A percentile compares a stretch with the other conserved stretches of the same genome.
Evolutionary conservation across 306 rosid species (phyloP).

Genomic region (Psophocarpus tetragonolobus): DNA sequence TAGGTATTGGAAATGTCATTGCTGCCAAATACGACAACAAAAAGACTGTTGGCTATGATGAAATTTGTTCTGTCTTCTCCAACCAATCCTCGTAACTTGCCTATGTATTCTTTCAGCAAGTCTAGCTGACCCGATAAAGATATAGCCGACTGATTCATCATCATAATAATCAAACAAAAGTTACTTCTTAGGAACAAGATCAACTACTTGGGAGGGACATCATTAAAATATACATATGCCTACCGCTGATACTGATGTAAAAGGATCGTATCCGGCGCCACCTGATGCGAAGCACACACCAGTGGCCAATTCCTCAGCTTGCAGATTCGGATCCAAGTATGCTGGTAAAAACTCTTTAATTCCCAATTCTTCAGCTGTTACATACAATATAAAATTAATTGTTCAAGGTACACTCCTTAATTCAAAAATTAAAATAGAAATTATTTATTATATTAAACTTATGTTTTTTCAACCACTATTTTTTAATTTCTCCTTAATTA

Average conservation of each 20-base stretch:
- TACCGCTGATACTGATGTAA: slow-evolving; percentile 57
- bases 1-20: slow-evolving; percentile 67
- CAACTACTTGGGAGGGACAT: too few species aligned
- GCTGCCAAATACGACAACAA: slow-evolving; percentile 56
- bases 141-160: slow-evolving; percentile 34
- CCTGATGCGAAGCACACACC: slow-evolving; percentile 84
- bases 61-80: slow-evolving; percentile 48
- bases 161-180: not conserved
- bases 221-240: not conserved
- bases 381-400: not conserved
- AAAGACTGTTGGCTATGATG: slow-evolving; percentile 45
- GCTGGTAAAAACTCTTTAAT: slow-evolving; percentile 63
- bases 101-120: slow-evolving; percentile 29
- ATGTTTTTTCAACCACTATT: not conserved
- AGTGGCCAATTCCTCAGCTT: slow-evolving; percentile 43
- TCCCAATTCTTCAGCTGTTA: slow-evolving; percentile 59
- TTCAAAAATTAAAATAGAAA: too few species aligned
- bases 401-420: not conserved
- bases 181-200: too few species aligned
- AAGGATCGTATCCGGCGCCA: slow-evolving; percentile 73
- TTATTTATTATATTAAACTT: too few species aligned
- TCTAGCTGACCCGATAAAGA: slow-evolving; percentile 42
- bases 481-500: not conserved
- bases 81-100: slow-evolving; percentile 39
- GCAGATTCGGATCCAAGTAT: slow-evolving; percentile 50